Percentiles rank a stretch among this genome's conserved stretches.
Evolutionary conservation across 495 filamentous ascomycete species (phyloP).

Genomic region (Thozetella sp.): DNA sequence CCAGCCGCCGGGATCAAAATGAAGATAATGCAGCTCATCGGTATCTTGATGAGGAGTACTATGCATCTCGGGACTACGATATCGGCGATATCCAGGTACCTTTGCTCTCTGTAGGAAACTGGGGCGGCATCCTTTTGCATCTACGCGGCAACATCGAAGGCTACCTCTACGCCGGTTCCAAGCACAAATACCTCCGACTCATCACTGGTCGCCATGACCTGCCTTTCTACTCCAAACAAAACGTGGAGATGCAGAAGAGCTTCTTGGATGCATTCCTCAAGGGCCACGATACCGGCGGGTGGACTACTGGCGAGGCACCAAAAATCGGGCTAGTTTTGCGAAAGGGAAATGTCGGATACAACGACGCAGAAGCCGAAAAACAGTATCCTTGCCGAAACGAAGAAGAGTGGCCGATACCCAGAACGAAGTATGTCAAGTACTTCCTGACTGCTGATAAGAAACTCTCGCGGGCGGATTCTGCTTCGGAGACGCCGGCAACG

Average conservation of each 20-base stretch:
- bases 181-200: conserved; percentile 66
- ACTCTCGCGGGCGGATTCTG: too few species aligned
- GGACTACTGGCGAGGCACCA: conserved; percentile 56
- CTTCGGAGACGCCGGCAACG: too few species aligned
- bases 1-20: conserved; percentile 59
- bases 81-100: conserved; percentile 64
- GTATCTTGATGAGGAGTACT: conserved; percentile 63
- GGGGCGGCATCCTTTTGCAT: conserved; percentile 66
- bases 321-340: conserved; percentile 59
- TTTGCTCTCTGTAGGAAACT: conserved; percentile 63
- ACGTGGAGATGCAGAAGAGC: conserved; percentile 63
- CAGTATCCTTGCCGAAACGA: conserved; percentile 50
- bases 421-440: conserved; percentile 60
- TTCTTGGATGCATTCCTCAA: conserved; percentile 73
- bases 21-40: conserved; percentile 54
- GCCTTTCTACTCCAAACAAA: conserved; percentile 69
- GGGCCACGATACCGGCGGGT: conserved; percentile 59
- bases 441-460: conserved; percentile 45
- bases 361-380: conserved; percentile 58
- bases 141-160: conserved; percentile 70
- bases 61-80: conserved; percentile 60
- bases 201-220: conserved; percentile 71
- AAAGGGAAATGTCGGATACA: conserved; percentile 64
- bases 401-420: conserved; percentile 63
- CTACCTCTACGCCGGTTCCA: conserved; percentile 58